Conservation (phyloP, 1,284 basidiomycete species). For the Cutaneotrichosporon daszewskae region DNA sequence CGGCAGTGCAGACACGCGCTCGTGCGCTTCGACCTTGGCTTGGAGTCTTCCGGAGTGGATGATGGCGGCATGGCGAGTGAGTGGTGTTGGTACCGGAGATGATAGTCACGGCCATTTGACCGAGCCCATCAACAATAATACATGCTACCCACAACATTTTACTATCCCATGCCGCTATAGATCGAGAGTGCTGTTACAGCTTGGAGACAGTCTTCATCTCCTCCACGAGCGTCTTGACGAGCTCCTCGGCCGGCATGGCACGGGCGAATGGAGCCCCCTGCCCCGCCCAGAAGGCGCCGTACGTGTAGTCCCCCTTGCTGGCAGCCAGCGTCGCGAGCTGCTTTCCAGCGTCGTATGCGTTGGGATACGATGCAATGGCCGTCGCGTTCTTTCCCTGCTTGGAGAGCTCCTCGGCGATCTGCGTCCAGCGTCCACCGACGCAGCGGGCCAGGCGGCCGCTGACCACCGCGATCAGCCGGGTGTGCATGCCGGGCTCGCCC, state of each 20-base stretch:
- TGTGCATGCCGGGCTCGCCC: constrained; percentile 13
- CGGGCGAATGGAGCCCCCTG: constrained; percentile 25
- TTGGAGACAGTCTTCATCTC: too few species aligned
- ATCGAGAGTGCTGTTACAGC: too few species aligned
- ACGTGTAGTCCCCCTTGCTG: constrained; percentile 26
- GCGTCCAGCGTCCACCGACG: constrained; percentile 26
- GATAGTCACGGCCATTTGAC: too few species aligned
- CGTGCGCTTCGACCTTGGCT: constrained; percentile 6
- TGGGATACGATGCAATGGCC: constrained; percentile 27
- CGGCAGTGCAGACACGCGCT: constrained; percentile 19
- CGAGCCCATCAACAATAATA: too few species aligned
- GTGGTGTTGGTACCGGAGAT: too few species aligned
- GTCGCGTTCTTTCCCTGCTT: not conserved
- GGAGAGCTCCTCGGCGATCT: constrained; percentile 1
- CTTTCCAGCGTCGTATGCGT: constrained; percentile 35
- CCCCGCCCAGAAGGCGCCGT: constrained; percentile 38
- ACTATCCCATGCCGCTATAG: too few species aligned
- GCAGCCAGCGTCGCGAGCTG: constrained; percentile 31
- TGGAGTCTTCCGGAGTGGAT: not conserved
- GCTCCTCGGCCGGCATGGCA: constrained; percentile 23
- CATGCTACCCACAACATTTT: too few species aligned
- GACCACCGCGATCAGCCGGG: constrained; percentile 23
- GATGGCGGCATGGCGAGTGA: not conserved
- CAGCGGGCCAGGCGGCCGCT: constrained; percentile 34
- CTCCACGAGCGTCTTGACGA: constrained; percentile 20